These are phyloP conservation scores for Leccinum solheimii DNA, from an alignment of 1,284 basidiomycete species.

Conservation along the genomic window DNA sequence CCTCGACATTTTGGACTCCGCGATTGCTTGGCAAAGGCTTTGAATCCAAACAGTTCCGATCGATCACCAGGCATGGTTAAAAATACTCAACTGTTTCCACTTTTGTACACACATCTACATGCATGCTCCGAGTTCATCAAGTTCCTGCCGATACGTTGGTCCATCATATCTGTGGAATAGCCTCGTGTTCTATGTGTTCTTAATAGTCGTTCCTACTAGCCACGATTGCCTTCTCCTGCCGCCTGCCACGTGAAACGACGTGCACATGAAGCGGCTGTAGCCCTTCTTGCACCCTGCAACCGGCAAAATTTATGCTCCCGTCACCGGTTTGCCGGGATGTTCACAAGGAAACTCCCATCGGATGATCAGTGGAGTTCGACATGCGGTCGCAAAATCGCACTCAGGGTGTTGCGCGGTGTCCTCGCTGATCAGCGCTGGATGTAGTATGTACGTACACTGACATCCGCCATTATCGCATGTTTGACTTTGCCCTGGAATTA, in stretches of 20 bases:
- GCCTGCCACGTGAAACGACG: background rate
- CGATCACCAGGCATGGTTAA: background rate
- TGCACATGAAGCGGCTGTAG: background rate
- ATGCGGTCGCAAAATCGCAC: background rate
- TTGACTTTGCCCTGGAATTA: background rate
- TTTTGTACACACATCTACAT: background rate
- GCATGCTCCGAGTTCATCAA: background rate
- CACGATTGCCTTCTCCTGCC: background rate
- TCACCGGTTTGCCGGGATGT: background rate
- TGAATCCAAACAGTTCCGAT: background rate
- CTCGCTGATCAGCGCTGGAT: background rate
- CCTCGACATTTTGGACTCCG: background rate
- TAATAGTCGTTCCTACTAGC: background rate
- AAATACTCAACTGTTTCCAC: background rate
- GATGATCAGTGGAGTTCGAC: background rate
- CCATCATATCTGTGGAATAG: background rate
- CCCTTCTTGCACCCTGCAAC: constrained; percentile 4
- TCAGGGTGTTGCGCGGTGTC: background rate
- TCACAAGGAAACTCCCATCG: constrained; percentile 1
- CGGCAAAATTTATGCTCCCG: background rate
- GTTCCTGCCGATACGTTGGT: background rate
- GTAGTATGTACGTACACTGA: background rate
- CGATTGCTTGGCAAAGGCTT: constrained; percentile 1
- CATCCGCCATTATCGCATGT: background rate
- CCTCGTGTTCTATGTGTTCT: constrained; percentile 3